A percentile compares a stretch with the other conserved stretches of the same genome.
Conservation (phyloP, 2,329 filamentous ascomycete species). For the Penicillium sp. region DNA sequence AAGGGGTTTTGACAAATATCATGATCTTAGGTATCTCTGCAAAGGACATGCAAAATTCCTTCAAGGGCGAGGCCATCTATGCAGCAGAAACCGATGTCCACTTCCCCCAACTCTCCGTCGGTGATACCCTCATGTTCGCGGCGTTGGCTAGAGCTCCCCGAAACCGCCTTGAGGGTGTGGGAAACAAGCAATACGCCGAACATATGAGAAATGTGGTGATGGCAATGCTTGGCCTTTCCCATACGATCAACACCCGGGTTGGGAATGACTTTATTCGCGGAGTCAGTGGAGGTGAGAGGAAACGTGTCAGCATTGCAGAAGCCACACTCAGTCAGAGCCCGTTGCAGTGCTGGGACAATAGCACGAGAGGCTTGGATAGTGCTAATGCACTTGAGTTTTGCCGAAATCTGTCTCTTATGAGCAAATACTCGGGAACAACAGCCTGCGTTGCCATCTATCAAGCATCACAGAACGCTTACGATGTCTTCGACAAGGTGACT, state of each 20-base stretch:
- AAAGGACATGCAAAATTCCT: conserved; percentile 45
- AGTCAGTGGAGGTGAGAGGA: conserved; percentile 57
- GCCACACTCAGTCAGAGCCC: conserved; percentile 41
- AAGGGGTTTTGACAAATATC: conserved; percentile 50
- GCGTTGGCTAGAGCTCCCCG: conserved; percentile 8
- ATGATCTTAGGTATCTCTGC: conserved; percentile 66
- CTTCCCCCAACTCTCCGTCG: conserved; percentile 70
- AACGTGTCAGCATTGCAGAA: conserved; percentile 58
- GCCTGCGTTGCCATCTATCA: conserved; percentile 52
- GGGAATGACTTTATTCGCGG: conserved; percentile 53
- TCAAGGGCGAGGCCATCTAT: conserved; percentile 78
- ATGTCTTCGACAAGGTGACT: conserved; percentile 63
- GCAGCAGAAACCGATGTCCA: conserved; percentile 76
- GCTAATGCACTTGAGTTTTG: conserved; percentile 53
- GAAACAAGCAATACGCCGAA: not conserved
- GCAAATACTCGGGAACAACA: conserved; percentile 44
- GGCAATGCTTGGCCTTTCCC: conserved; percentile 31
- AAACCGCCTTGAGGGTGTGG: not conserved
- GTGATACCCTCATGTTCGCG: conserved; percentile 65
- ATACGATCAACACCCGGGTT: conserved; percentile 47
- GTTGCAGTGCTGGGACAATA: conserved; percentile 41
- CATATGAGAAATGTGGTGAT: conserved; percentile 12
- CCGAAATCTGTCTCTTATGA: conserved; percentile 43
- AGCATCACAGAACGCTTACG: conserved; percentile 38
- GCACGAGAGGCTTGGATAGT: conserved; percentile 45